These are phyloP conservation scores for Heliosperma pusillum DNA, from an alignment of 148 eudicot species.

Conservation along the genomic window DNA sequence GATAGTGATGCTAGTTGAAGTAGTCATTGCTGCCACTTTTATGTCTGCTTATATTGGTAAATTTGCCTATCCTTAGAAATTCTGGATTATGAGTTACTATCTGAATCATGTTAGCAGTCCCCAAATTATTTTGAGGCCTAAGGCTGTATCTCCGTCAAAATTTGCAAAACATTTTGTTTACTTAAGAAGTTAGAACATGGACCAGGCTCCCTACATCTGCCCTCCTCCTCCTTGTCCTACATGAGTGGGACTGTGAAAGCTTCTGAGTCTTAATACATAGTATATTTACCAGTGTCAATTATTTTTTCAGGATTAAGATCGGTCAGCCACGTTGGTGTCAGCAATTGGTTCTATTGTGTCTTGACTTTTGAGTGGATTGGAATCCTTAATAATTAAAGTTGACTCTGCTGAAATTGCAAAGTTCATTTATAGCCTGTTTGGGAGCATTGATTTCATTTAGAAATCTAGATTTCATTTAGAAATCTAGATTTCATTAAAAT, in stretches of 20 bases:
- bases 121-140: no score
- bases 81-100: not conserved
- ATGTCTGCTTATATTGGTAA: slow-evolving; percentile 82
- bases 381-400: not conserved
- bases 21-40: slow-evolving; percentile 74
- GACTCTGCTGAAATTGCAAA: not conserved
- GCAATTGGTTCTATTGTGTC: not conserved
- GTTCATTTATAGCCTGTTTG: no score
- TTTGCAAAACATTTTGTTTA: no score
- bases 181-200: no score
- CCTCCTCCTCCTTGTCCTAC: no score
- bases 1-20: slow-evolving; percentile 90
- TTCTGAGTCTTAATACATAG: no score
- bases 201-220: no score
- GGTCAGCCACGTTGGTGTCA: not conserved
- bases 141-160: no score
- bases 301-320: not conserved
- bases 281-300: not conserved
- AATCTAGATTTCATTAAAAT: no score
- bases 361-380: not conserved
- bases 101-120: not conserved
- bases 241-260: no score
- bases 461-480: no score
- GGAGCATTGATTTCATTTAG: no score
- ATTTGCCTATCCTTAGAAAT: slow-evolving; percentile 20